Evolutionary conservation across 306 rosid species (phyloP).

Genomic region (Pyrus pyrifolia): DNA sequence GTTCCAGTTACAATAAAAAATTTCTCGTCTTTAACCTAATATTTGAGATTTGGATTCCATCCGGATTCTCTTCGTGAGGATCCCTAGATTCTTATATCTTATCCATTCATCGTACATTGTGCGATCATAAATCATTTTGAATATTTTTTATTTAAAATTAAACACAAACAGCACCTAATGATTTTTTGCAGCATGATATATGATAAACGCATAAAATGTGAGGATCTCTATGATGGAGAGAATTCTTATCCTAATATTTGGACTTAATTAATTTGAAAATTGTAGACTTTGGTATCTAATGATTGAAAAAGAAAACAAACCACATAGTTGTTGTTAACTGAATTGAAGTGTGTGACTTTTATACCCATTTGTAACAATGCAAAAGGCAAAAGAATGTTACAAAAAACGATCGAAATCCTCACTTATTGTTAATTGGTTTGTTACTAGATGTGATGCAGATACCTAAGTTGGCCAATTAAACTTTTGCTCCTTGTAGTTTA

Average conservation of each 20-base stretch:
- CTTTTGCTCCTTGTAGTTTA: background rate
- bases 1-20: too few species aligned
- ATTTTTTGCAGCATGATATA: too few species aligned
- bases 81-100: too few species aligned
- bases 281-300: background rate
- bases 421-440: too few species aligned
- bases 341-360: background rate
- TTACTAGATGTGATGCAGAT: background rate
- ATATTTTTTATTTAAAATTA: too few species aligned
- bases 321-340: background rate
- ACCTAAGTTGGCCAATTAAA: background rate
- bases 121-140: rapidly evolving
- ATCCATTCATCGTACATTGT: too few species aligned
- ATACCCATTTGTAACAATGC: background rate
- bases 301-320: background rate
- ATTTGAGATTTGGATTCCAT: too few species aligned
- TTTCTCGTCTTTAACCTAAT: too few species aligned
- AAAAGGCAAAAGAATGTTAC: background rate
- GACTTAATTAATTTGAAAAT: background rate
- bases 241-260: background rate
- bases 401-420: background rate
- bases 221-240: too few species aligned
- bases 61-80: too few species aligned
- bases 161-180: too few species aligned
- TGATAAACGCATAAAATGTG: too few species aligned